Conservation (phyloP, 1,139 yeast species). For the Blastobotrys malaysiensis region DNA sequence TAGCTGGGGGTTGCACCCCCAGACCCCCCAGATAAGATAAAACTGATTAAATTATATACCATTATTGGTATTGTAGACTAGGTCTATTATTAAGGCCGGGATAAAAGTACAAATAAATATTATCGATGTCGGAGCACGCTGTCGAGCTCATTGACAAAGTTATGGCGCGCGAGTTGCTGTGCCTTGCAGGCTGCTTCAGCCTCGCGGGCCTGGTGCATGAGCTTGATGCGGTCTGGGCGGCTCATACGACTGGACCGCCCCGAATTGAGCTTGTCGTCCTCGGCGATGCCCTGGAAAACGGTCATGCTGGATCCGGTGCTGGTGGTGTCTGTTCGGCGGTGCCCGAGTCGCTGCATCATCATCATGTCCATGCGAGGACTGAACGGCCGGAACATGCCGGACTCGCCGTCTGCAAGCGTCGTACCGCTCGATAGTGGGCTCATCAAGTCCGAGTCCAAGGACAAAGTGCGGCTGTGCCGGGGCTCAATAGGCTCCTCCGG, state of each 20-base stretch:
- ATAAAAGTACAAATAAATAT: background rate
- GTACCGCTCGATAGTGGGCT: conserved; percentile 4
- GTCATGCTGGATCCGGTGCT: conserved; percentile 14
- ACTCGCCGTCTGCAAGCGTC: conserved; percentile 12
- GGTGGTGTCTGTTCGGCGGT: conserved; percentile 11
- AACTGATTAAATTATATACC: background rate
- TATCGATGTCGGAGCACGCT: conserved; percentile 16
- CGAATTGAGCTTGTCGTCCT: conserved; percentile 13
- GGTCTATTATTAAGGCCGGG: too few species aligned
- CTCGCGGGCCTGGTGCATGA: conserved; percentile 23
- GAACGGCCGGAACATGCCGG: conserved; percentile 10
- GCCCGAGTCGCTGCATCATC: conserved; percentile 1
- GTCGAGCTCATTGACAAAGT: conserved; percentile 26
- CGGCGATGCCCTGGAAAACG: conserved; percentile 24
- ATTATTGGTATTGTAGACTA: too few species aligned
- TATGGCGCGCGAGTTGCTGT: conserved; percentile 15
- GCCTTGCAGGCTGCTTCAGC: conserved; percentile 15
- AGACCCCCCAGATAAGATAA: too few species aligned
- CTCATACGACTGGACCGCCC: conserved; percentile 7
- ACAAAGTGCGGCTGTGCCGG: background rate
- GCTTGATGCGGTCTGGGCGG: conserved; percentile 27
- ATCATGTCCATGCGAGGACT: conserved; percentile 14
- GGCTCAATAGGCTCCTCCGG: background rate
- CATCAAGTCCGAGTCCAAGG: background rate
- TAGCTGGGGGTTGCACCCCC: too few species aligned